Percentiles rank a stretch among this genome's conserved stretches.
Conservation (phyloP, 2,329 filamentous ascomycete genomes). For the Fusarium luffae region DNA sequence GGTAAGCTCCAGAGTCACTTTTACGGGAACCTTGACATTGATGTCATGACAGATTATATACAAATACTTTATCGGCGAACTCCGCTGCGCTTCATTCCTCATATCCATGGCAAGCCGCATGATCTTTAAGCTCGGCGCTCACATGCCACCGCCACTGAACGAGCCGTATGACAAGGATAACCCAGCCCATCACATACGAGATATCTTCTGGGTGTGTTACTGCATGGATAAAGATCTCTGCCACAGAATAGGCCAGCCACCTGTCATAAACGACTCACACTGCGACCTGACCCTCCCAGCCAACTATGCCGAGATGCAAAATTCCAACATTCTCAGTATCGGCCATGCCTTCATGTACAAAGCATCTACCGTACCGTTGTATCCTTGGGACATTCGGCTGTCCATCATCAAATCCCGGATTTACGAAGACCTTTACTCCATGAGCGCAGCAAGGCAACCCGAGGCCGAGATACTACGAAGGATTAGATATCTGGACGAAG, state of each 20-base stretch:
- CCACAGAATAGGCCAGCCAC: neutral
- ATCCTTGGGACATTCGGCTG: slow-evolving; percentile 1
- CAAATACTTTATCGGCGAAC: slow-evolving; percentile 5
- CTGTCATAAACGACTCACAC: slow-evolving; percentile 6
- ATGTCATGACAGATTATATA: neutral
- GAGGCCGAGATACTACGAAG: neutral
- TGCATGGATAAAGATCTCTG: slow-evolving; percentile 19
- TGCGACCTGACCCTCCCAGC: neutral
- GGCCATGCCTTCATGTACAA: no score
- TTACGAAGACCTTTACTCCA: neutral
- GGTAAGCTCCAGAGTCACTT: no score
- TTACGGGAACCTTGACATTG: no score
- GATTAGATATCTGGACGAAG: slow-evolving; percentile 12
- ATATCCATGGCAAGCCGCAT: neutral
- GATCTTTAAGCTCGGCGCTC: neutral
- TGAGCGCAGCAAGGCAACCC: neutral
- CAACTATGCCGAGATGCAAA: slow-evolving; percentile 3
- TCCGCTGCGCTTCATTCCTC: neutral
- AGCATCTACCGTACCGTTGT: neutral
- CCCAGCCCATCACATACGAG: neutral
- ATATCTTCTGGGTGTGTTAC: slow-evolving; percentile 28
- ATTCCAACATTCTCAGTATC: neutral
- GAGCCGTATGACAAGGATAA: neutral
- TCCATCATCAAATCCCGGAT: neutral
- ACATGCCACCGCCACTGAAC: neutral